Evolutionary conservation across 495 filamentous ascomycete genomes (phyloP), one percentile per base, ranked within the genome.

Genomic region (Annulohypoxylon stygium): DNA sequence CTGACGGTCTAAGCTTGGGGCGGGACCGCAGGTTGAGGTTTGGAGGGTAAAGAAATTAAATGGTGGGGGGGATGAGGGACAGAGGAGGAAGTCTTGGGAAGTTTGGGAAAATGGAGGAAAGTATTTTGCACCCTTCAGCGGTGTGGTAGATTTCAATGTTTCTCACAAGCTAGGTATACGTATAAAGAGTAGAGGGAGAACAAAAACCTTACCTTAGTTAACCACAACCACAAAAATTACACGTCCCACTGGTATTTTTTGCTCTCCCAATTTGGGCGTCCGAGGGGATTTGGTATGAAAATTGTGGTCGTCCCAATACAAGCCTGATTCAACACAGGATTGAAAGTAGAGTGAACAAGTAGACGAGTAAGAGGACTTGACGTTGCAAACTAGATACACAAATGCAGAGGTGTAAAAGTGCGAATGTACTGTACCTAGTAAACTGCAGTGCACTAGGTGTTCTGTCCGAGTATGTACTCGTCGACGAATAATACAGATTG

Each of bases 71-170:
- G 39, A 14, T 2, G 39, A 30, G 30, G 57, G 23, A 30, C 41
- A n/a, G 45, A 61, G 36, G 51, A 36, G 18, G 57, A 41, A 34
- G 9, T 39, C 20, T 23, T 23, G 20, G 20, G 20, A 23, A 23
- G n/a, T n/a, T 45, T 39, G 39, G 60, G 33, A 50, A 41, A 67
- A 41, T 65, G 63, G 69, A 59, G 66, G 53, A 53, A 65, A 37
- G 54, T 54, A 67, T 63, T 69, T 70, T 70, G 61, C 58, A 70
- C 53, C 43, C 7, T 63, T 58, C 59, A 54, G 67, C 63, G 67
- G 72, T 75, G 67, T 71, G 64, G 18, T 41, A 58, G 51, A 51
- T 36, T 16, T 39, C 48, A 36, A 43, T 34, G 18, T n/a, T 26
- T 37, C 48, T 63, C 25, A 47, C 48, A 16, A 47, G 11, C 53